Base-by-base conservation (phyloP, 345 rosid genomes). In the Erucastrum elatum region DNA sequence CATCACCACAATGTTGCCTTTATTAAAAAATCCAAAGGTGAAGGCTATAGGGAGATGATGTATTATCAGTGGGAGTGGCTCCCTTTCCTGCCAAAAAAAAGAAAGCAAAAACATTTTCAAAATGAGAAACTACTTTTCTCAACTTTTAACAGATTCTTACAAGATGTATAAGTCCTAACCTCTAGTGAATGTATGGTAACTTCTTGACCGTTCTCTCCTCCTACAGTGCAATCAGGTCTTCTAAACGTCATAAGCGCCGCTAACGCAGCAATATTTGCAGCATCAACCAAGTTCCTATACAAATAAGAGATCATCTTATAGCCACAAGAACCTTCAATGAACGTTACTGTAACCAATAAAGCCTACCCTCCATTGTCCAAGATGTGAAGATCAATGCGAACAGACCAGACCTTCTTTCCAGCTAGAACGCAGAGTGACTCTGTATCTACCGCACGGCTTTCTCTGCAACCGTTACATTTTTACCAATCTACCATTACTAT, bases 31-130 rank as follows among this genome's bases (percentile, higher is more conserved):
- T 76, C 92, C 98, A 75, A 93, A 96, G 5, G 99, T 89, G 71
- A 91, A 88, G 51, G 99, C 97, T 77, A 96, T 85, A 31, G 98
- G 99, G 44, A 93, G 89, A 89, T 96, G 99, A 82, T 96, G 99
- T 72, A 96, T 82, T 15, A 85, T 96, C 88, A 93, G 85, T 63
- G 98, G 92, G 76, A 93, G 87, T 8, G 99, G 98, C 69, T 96
- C 97, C 79, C 82, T 84, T 35, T 73, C 93, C 99, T 93, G 88
- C 72, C n/a, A n/a, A n/a, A n/a, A n/a, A 31, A 81, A 76, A 10
- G 8, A 39, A 39, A 39, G 46, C 27, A 81, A 76, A n/a, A 72
- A 33, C 44, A 46, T 8, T 66, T 31, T 1, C n/a, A 21, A 49
- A n/a, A 11, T 49, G 5, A 60, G 3, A 74, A 2, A 59, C 34